phyloP scores from a whole-genome alignment of 352 stramenopile species.

The Globisporangium paroecandrum region DNA sequence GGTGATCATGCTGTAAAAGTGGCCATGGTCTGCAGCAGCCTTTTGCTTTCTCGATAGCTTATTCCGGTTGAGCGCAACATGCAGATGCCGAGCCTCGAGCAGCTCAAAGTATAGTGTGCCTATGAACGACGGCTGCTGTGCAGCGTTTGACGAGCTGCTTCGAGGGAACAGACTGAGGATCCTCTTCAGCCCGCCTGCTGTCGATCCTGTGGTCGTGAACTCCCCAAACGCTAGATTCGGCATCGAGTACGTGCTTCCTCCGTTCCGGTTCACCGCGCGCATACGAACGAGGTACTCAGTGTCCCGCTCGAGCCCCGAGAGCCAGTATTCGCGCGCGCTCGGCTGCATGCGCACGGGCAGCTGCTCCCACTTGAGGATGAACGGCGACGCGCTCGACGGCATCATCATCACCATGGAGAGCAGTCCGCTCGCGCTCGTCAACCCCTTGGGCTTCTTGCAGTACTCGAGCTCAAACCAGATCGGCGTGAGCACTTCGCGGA shows the following conservation, averaged over 20 bases:
- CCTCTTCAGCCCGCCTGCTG: conserved; percentile 1
- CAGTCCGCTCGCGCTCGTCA: conserved; percentile 42
- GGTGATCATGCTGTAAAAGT: conserved; percentile 25
- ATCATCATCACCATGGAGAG: conserved; percentile 55
- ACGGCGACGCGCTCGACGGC: conserved; percentile 21
- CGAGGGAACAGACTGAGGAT: conserved; percentile 18
- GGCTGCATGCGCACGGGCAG: conserved; percentile 46
- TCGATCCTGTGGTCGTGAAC: conserved; percentile 35
- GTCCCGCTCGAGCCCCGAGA: conserved; percentile 46
- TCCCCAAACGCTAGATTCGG: conserved; percentile 34
- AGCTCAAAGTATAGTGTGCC: conserved; percentile 59
- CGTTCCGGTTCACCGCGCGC: conserved; percentile 56
- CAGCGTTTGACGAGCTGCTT: neutral
- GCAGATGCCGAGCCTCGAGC: conserved; percentile 41
- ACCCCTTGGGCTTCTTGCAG: conserved; percentile 47
- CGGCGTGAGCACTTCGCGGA: conserved; percentile 39
- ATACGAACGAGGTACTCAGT: conserved; percentile 65
- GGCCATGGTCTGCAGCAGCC: conserved; percentile 14
- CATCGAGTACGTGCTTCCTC: conserved; percentile 53
- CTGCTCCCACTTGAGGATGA: conserved; percentile 49
- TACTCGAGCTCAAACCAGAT: conserved; percentile 58
- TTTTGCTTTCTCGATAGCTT: conserved; percentile 3
- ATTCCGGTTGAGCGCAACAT: neutral
- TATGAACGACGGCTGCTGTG: conserved; percentile 43
- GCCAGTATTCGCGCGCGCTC: conserved; percentile 51